Base-by-base conservation (phyloP, 1,284 basidiomycete genomes). In the Waitea zeae region DNA sequence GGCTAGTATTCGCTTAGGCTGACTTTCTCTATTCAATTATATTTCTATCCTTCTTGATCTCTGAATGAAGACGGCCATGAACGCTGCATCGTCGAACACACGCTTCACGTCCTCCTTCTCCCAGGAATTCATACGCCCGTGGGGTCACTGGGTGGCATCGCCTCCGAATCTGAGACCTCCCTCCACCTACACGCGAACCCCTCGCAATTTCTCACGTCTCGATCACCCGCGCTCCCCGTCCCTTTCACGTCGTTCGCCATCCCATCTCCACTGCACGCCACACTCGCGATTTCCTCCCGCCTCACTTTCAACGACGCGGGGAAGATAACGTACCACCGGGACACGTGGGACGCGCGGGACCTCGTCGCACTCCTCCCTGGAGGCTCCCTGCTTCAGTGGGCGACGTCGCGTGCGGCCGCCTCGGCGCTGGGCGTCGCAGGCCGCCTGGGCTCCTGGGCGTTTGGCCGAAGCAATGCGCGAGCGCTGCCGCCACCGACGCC, bases 291-390 rank as follows among this genome's bases (percentile, higher is more conserved):
- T 31, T 61, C 76, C 36, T 77, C 78, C 5, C 64, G 70, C 15
- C 62, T 82, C 14, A 63, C 64, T 19, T 80, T 83, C 50, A 82
- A 82, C 49, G 79, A 81, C 43, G 71, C 72, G 46, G 75, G 72
- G 9, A 65, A 63, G 36, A 72, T 83, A 36, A 74, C 74, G 1
- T 64, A 73, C 43, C 80, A 82, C 45, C 63, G 76, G 18, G 78
- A 82, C 46, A 63, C 77, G 31, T 81, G 76, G 77, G 76, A 82
- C 46, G 59, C 78, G 42, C 60, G 71, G 48, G 78, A 81, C 44
- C 57, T 79, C 39, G 55, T 78, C 43, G 69, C 67, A 20, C 61
- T 82, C 30, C 49, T 81, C 5, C 79, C 79, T 3, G 77, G 79
- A 3, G 62, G 70, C 41, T 62, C 65, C 4, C 51, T 74, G 28